Evolutionary conservation across 2,329 filamentous ascomycete species (phyloP), one percentile per base, ranked within the genome.

Genomic region (Fusarium virguliforme): DNA sequence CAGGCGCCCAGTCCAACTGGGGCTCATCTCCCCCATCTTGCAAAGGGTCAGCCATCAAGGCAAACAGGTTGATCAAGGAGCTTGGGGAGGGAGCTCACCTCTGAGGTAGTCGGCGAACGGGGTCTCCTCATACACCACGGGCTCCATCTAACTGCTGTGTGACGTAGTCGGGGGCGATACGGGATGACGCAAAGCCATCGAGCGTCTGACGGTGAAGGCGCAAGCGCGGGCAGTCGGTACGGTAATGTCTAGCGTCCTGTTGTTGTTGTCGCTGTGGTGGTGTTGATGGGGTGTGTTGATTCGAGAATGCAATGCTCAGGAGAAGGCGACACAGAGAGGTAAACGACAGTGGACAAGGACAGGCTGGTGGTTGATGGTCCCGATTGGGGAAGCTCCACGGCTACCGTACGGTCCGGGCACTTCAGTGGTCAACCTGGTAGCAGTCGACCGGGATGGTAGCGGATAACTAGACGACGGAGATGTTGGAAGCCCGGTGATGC

Each of bases 41-140:
- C 6, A 37, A 40, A 35, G 40, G 26, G 65, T 74, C 26, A 72
- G 69, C 55, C 26, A 18, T 51, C 10, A 30, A 18, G 50, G 38
- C 40, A 32, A 22, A 40, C 9, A 24, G 4, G 18, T 53, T 38
- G 26, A 3, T 59, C 22, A 28, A 30, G 41, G 51, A n/a, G 34
- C 38, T 53, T 48, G 26, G 43, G 50, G 26, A 34, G 48, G 38
- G 15, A 54, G 62, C 75, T 77, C 82, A 96, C 95, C 94, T 89
- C 95, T 91, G 75, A 98, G 90, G 84, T 96, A 96, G 78, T 93
- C 90, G 79, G 94, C 94, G 83, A 98, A 87, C 76, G 95, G 95
- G 80, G 93, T 93, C 83, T 94, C 91, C 83, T 96, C 90, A 83
- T 92, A 93, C 75, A 97, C 90, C 76, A 97, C 87, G 78, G 92